Conservation (phyloP, 2,329 filamentous ascomycete species). For the Pseudogymnoascus destructans region DNA sequence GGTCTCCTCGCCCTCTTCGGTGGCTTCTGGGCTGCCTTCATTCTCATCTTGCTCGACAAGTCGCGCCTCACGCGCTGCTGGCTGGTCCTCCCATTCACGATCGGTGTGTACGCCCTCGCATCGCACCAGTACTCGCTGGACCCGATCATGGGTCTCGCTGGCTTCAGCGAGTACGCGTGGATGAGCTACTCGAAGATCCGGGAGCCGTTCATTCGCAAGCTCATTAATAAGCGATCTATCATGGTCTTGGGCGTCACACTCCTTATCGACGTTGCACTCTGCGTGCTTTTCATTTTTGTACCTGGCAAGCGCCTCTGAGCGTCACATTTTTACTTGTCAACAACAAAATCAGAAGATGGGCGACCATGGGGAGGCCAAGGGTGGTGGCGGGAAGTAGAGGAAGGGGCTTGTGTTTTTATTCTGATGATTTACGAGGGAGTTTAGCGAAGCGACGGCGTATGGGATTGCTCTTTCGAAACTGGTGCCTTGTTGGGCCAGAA, state of each 20-base stretch:
- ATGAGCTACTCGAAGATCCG: constrained; percentile 80
- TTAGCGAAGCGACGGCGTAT: neutral
- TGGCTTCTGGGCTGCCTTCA: constrained; percentile 86
- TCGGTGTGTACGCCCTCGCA: constrained; percentile 77
- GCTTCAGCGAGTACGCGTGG: constrained; percentile 91
- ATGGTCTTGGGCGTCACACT: constrained; percentile 68
- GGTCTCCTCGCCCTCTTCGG: constrained; percentile 80
- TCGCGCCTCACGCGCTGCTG: constrained; percentile 64
- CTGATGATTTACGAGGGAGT: constrained; percentile 6
- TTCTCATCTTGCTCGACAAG: constrained; percentile 81
- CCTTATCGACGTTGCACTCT: constrained; percentile 67
- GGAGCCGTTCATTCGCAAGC: constrained; percentile 79
- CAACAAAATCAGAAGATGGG: constrained; percentile 5
- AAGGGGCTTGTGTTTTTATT: neutral
- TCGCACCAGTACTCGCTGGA: constrained; percentile 96
- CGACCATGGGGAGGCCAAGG: neutral
- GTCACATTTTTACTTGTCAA: neutral
- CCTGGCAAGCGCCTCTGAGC: constrained; percentile 67
- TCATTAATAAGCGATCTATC: constrained; percentile 69
- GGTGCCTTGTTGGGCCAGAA: neutral
- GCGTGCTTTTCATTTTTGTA: constrained; percentile 86
- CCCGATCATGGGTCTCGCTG: constrained; percentile 75
- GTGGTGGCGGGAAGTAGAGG: neutral
- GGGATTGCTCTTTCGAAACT: neutral
- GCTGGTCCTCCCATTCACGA: constrained; percentile 80